Percentiles rank a stretch among this genome's conserved stretches.
Evolutionary conservation across 2,329 filamentous ascomycete species (phyloP).

Genomic region (Geosmithia morbida): DNA sequence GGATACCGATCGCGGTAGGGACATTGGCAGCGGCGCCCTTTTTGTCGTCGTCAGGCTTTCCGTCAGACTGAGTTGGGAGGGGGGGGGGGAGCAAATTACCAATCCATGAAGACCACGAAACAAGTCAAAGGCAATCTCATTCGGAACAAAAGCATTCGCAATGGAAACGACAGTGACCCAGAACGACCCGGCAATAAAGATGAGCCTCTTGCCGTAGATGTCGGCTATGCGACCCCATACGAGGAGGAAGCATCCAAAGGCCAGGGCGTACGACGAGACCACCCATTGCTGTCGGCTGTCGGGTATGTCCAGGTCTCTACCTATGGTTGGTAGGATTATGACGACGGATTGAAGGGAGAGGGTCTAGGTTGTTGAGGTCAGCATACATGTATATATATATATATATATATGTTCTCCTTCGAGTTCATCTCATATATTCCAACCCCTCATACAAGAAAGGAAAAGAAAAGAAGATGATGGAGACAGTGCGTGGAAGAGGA

Average conservation of each 20-base stretch:
- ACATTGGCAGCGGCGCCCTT: constrained; percentile 54
- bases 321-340: constrained; percentile 49
- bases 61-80: neutral
- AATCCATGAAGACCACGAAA: constrained; percentile 54
- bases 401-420: neutral
- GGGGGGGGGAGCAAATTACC: constrained; percentile 9
- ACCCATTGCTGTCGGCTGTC: constrained; percentile 50
- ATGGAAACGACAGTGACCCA: constrained; percentile 47
- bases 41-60: neutral
- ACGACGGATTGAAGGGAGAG: constrained; percentile 43
- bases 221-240: constrained; percentile 55
- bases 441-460: too few species aligned
- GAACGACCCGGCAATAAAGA: constrained; percentile 49
- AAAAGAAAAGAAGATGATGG: too few species aligned
- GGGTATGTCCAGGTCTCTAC: constrained; percentile 38
- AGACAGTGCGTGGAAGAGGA: too few species aligned
- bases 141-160: constrained; percentile 47
- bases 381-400: too few species aligned
- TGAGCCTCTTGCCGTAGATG: constrained; percentile 49
- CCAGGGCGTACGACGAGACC: constrained; percentile 48
- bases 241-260: constrained; percentile 53
- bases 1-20: constrained; percentile 55
- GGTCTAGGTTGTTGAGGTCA: constrained; percentile 22
- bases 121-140: constrained; percentile 54
- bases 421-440: too few species aligned